Conservation (phyloP, 176 grass and related monocot species). For the Thalia dealbata region DNA sequence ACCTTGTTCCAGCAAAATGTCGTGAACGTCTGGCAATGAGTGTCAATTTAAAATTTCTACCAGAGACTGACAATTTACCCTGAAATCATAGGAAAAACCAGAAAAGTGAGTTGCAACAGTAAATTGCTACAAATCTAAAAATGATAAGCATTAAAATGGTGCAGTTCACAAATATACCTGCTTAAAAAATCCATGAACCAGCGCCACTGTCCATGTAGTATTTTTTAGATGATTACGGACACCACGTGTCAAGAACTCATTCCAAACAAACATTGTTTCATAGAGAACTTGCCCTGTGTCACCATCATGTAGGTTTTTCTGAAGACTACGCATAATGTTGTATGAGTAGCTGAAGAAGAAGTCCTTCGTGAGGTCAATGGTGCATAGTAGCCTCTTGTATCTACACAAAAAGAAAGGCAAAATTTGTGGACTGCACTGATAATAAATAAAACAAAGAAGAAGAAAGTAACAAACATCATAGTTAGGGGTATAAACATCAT, state of each 20-base stretch:
- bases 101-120: background rate
- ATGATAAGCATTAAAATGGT: background rate
- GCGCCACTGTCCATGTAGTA: conserved; percentile 73
- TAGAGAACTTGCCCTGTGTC: conserved; percentile 53
- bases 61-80: conserved; percentile 59
- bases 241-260: conserved; percentile 75
- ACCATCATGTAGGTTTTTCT: conserved; percentile 68
- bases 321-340: conserved; percentile 95
- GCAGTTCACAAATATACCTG: conserved; percentile 43
- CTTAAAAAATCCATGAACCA: conserved; percentile 91
- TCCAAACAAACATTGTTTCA: conserved; percentile 98
- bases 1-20: conserved; percentile 99
- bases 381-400: conserved; percentile 84
- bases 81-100: conserved; percentile 29
- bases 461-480: conserved; percentile 1
- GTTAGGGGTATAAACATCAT: background rate
- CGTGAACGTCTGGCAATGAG: conserved; percentile 92
- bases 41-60: conserved; percentile 84
- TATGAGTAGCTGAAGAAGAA: conserved; percentile 99
- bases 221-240: conserved; percentile 77
- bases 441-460: background rate
- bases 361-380: conserved; percentile 84
- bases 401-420: conserved; percentile 27
- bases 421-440: conserved; percentile 10
- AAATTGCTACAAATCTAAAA: background rate